phyloP scores from a whole-genome alignment of 441 rosid species.

The Lepidium campestre region DNA sequence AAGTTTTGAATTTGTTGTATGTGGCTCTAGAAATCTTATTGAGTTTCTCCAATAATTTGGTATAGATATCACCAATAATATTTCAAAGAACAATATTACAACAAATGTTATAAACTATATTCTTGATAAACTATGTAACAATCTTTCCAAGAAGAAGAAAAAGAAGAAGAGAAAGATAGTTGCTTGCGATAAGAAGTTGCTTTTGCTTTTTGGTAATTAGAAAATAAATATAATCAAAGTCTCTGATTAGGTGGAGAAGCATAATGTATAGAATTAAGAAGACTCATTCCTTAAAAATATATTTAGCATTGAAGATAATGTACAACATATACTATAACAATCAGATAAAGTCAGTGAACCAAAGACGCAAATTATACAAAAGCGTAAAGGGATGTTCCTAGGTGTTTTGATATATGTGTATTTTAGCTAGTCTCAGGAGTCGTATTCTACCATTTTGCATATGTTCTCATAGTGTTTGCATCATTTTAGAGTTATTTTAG shows the following conservation, averaged over 20 bases:
- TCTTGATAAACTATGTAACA: constrained; percentile 28
- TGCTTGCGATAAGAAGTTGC: constrained; percentile 19
- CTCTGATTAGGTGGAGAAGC: constrained; percentile 42
- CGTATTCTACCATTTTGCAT: no score
- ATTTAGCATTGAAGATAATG: constrained; percentile 36
- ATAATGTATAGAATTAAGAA: constrained; percentile 47
- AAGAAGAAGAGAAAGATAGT: constrained; percentile 25
- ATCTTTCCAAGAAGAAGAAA: constrained; percentile 39
- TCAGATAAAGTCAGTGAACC: constrained; percentile 20
- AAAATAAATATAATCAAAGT: constrained; percentile 33
- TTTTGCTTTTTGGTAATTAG: constrained; percentile 46
- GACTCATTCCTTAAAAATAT: constrained; percentile 33
- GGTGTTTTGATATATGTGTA: no score
- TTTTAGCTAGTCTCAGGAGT: no score
- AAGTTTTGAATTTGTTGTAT: constrained; percentile 44
- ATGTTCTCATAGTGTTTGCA: no score
- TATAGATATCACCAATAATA: constrained; percentile 32
- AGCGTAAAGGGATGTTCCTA: constrained; percentile 34
- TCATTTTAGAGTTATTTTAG: no score
- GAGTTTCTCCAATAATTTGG: constrained; percentile 47
- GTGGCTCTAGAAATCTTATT: constrained; percentile 55
- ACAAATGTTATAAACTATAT: constrained; percentile 31
- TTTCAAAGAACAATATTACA: constrained; percentile 36
- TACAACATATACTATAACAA: background rate
- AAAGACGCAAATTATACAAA: constrained; percentile 25